Evolutionary conservation across 2,329 filamentous ascomycete species (phyloP).

Genomic region (Colletotrichum liriopes): DNA sequence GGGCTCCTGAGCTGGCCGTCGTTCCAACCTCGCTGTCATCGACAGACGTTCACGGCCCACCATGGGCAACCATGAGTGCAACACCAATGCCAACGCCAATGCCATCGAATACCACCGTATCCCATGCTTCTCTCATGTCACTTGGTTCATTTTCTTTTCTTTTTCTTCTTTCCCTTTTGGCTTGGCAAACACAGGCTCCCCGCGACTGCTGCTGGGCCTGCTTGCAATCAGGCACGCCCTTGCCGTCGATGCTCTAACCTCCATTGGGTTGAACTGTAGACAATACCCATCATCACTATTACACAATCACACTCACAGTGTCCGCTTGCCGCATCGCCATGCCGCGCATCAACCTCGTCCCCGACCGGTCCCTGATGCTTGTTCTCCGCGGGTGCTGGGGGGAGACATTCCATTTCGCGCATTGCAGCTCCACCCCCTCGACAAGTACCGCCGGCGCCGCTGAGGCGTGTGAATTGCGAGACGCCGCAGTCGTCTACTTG

Average conservation of each 20-base stretch:
- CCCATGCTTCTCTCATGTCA: conserved; percentile 9
- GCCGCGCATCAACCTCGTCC: conserved; percentile 6
- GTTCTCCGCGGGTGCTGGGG: conserved; percentile 10
- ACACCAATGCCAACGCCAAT: neutral
- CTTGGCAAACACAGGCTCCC: conserved; percentile 24
- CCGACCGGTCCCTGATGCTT: conserved; percentile 9
- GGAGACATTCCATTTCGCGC: conserved; percentile 6
- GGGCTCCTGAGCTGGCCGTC: neutral
- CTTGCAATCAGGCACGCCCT: neutral
- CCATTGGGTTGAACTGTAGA: neutral
- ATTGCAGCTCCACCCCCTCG: conserved; percentile 9
- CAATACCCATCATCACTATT: neutral
- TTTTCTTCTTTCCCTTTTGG: neutral
- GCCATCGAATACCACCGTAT: neutral
- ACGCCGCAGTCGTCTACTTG: neutral
- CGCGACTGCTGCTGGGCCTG: neutral
- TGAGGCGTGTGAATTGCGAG: neutral
- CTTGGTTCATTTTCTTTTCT: neutral
- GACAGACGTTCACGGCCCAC: neutral
- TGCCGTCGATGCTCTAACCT: too few species aligned
- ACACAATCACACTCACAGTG: conserved; percentile 24
- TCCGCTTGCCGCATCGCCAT: conserved; percentile 7
- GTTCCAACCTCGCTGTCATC: neutral
- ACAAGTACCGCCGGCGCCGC: neutral
- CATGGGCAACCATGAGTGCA: neutral